phyloP scores from a whole-genome alignment of 1,284 basidiomycete genomes.

The Rugosomyces carneus region DNA sequence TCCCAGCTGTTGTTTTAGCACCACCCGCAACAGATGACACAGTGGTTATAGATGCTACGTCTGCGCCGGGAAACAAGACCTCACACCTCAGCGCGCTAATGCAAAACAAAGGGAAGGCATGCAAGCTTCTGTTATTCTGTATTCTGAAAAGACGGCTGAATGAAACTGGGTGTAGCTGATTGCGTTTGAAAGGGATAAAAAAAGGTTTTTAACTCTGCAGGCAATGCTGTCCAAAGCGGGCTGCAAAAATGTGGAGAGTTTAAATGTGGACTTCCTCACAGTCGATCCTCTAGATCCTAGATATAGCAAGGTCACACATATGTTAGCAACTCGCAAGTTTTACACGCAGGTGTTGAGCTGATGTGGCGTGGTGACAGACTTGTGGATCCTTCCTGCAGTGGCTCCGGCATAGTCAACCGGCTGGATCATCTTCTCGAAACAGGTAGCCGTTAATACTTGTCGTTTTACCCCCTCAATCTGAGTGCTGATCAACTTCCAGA shows the following conservation, averaged over 20 bases:
- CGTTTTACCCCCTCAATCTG: neutral
- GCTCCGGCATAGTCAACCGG: conserved; percentile 88
- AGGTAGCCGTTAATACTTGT: conserved; percentile 35
- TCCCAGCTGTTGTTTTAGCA: conserved; percentile 80
- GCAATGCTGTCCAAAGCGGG: conserved; percentile 78
- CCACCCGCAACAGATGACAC: conserved; percentile 47
- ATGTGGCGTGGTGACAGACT: conserved; percentile 41
- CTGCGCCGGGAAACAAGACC: conserved; percentile 98
- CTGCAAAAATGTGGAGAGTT: conserved; percentile 71
- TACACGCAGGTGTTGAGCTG: conserved; percentile 3
- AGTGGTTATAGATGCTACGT: conserved; percentile 88
- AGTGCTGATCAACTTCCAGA: conserved; percentile 19
- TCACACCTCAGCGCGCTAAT: conserved; percentile 89
- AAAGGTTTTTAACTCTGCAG: conserved; percentile 75
- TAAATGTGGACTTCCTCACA: conserved; percentile 77
- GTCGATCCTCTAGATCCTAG: conserved; percentile 58
- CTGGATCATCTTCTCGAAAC: conserved; percentile 77
- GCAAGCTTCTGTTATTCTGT: conserved; percentile 11
- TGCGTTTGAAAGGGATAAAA: conserved; percentile 82
- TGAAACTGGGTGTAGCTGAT: conserved; percentile 48
- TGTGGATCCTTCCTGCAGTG: conserved; percentile 90
- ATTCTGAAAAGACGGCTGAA: neutral
- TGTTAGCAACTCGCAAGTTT: conserved; percentile 45
- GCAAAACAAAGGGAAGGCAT: conserved; percentile 72
- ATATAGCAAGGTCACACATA: conserved; percentile 71